Conservation (phyloP, 768 basidiomycete species). For the Thelephora ganbajun region DNA sequence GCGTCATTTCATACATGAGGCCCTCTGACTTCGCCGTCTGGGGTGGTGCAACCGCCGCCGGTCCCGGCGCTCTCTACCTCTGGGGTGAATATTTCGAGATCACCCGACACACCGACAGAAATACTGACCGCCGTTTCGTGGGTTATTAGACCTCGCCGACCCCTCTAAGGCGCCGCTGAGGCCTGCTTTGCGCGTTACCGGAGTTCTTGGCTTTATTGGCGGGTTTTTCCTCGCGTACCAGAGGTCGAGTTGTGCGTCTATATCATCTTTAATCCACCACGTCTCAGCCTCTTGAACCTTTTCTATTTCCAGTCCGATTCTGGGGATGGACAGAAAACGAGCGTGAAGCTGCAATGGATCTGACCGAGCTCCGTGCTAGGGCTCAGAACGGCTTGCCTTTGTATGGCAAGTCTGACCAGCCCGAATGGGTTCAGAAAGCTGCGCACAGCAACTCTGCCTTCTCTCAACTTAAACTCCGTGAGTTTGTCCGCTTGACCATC, state of each 20-base stretch:
- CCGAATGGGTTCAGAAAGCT: slow-evolving; percentile 73
- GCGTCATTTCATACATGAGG: slow-evolving; percentile 84
- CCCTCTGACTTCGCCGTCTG: slow-evolving; percentile 77
- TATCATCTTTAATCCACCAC: slow-evolving; percentile 5
- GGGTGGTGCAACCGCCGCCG: slow-evolving; percentile 68
- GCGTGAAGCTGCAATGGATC: slow-evolving; percentile 65
- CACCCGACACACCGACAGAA: too few species aligned
- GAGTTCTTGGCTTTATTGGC: slow-evolving; percentile 72
- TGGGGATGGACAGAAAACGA: slow-evolving; percentile 92
- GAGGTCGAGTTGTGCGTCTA: slow-evolving; percentile 66
- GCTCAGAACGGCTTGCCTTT: slow-evolving; percentile 70
- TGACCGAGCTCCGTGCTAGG: slow-evolving; percentile 63
- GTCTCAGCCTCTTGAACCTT: slow-evolving; percentile 3
- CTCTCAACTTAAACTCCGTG: slow-evolving; percentile 89
- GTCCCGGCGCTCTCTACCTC: slow-evolving; percentile 67
- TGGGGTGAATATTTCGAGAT: slow-evolving; percentile 49
- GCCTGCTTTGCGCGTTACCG: slow-evolving; percentile 38
- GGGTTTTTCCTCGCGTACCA: slow-evolving; percentile 94
- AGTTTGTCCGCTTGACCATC: slow-evolving; percentile 13
- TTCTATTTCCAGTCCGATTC: slow-evolving; percentile 53
- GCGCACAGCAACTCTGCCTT: slow-evolving; percentile 83
- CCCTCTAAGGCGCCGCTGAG: slow-evolving; percentile 23
- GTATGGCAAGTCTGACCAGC: slow-evolving; percentile 74
- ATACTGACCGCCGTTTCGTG: not conserved
- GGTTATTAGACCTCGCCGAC: slow-evolving; percentile 30